A percentile compares a stretch with the other conserved stretches of the same genome.
These are phyloP conservation scores for Amylocystis lapponica DNA, from an alignment of 768 basidiomycete genomes.

Conservation along the genomic window DNA sequence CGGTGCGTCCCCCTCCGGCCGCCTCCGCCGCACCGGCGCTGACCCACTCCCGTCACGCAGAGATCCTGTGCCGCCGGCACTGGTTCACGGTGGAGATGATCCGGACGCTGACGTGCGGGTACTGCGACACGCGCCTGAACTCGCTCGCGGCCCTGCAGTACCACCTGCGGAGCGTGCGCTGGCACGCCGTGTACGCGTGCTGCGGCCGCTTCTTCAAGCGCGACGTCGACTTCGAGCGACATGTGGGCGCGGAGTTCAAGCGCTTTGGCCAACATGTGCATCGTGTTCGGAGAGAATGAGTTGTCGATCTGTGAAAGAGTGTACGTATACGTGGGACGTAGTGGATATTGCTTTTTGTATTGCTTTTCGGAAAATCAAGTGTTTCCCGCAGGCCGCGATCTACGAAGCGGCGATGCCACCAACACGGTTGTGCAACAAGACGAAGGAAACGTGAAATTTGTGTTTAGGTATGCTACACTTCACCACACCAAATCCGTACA, in stretches of 20 bases:
- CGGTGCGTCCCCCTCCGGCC: conserved; percentile 4
- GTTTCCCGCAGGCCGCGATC: too few species aligned
- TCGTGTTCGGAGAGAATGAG: neutral
- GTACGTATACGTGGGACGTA: too few species aligned
- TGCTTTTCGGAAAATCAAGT: too few species aligned
- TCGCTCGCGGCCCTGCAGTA: conserved; percentile 22
- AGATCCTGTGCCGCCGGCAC: conserved; percentile 13
- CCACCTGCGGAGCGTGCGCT: conserved; percentile 17
- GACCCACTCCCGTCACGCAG: conserved; percentile 1
- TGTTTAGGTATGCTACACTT: too few species aligned
- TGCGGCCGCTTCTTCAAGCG: conserved; percentile 24
- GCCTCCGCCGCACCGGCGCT: neutral
- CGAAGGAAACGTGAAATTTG: neutral
- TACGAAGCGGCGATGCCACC: too few species aligned
- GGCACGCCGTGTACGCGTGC: conserved; percentile 22
- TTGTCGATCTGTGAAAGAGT: too few species aligned
- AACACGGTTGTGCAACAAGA: too few species aligned
- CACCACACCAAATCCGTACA: too few species aligned
- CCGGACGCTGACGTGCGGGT: conserved; percentile 18
- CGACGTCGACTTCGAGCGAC: conserved; percentile 17
- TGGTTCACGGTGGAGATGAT: conserved; percentile 21
- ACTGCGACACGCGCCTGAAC: conserved; percentile 18
- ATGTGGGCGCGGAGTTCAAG: conserved; percentile 1
- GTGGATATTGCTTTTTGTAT: too few species aligned
- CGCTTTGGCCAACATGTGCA: conserved; percentile 3